Conservation (phyloP, 371 early-diverging fungal species). For the Zychaea mexicana region DNA sequence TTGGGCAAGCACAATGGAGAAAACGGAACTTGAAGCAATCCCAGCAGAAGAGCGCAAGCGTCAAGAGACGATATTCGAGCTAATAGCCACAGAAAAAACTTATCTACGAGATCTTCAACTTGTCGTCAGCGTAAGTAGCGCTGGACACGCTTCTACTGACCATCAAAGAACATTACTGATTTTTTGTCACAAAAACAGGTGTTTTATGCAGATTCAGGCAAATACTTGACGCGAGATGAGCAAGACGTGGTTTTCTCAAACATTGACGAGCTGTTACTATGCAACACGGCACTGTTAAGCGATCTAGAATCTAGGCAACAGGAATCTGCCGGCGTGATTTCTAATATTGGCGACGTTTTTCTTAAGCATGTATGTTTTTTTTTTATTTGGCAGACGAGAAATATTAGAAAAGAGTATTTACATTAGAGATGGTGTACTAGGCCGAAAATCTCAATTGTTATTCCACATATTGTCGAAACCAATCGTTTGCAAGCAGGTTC, state of each 20-base stretch:
- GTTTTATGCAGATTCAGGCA: conserved; percentile 52
- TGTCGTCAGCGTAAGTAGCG: conserved; percentile 72
- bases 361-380: conserved; percentile 48
- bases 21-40: conserved; percentile 35
- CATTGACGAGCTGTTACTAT: conserved; percentile 69
- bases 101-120: conserved; percentile 85
- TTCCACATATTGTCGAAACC: conserved; percentile 69
- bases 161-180: background rate
- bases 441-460: conserved; percentile 62
- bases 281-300: conserved; percentile 72
- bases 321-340: conserved; percentile 52
- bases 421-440: conserved; percentile 13
- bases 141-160: too few relatives aligned
- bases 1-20: conserved; percentile 53
- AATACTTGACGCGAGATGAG: conserved; percentile 41
- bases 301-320: conserved; percentile 65
- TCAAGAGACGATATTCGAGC: conserved; percentile 89
- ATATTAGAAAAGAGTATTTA: background rate
- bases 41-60: conserved; percentile 71
- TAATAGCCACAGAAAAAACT: conserved; percentile 81
- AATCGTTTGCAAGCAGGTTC: conserved; percentile 61
- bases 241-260: conserved; percentile 63
- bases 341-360: conserved; percentile 66
- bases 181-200: conserved; percentile 33
- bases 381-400: background rate